Percentiles rank a stretch among this genome's conserved stretches.
These are phyloP conservation scores for Solanum sejunctum DNA, from an alignment of 257 asterid genomes.

Conservation along the genomic window DNA sequence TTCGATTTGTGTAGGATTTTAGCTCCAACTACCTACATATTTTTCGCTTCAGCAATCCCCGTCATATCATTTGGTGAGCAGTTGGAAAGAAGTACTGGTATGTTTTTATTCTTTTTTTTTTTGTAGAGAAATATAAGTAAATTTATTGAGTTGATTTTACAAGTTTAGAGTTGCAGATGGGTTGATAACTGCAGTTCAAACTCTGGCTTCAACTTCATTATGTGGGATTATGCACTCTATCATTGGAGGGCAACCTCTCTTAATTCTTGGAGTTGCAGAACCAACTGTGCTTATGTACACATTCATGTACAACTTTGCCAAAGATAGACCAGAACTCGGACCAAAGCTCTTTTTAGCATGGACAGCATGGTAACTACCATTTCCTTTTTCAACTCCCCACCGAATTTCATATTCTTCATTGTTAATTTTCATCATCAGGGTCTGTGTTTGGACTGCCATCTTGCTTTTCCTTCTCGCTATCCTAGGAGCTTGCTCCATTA, in stretches of 20 bases:
- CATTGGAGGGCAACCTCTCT: conserved; percentile 15
- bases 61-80: conserved; percentile 64
- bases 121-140: not conserved
- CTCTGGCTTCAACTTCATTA: conserved; percentile 15
- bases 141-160: not conserved
- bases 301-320: conserved; percentile 18
- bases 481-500: conserved; percentile 39
- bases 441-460: conserved; percentile 49
- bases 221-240: conserved; percentile 16
- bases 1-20: conserved; percentile 18
- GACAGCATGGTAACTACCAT: conserved; percentile 7
- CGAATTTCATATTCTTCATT: not conserved
- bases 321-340: conserved; percentile 12
- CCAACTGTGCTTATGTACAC: conserved; percentile 19
- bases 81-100: conserved; percentile 48
- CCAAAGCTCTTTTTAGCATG: conserved; percentile 13
- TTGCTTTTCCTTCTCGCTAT: conserved; percentile 43
- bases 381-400: not conserved
- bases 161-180: conserved; percentile 3
- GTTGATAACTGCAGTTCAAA: conserved; percentile 10
- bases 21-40: conserved; percentile 58
- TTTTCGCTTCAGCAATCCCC: conserved; percentile 59
- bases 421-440: conserved; percentile 20
- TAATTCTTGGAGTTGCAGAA: conserved; percentile 16
- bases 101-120: not conserved